These are phyloP conservation scores for Suillus variegatus DNA, from an alignment of 768 basidiomycete genomes.

Conservation along the genomic window DNA sequence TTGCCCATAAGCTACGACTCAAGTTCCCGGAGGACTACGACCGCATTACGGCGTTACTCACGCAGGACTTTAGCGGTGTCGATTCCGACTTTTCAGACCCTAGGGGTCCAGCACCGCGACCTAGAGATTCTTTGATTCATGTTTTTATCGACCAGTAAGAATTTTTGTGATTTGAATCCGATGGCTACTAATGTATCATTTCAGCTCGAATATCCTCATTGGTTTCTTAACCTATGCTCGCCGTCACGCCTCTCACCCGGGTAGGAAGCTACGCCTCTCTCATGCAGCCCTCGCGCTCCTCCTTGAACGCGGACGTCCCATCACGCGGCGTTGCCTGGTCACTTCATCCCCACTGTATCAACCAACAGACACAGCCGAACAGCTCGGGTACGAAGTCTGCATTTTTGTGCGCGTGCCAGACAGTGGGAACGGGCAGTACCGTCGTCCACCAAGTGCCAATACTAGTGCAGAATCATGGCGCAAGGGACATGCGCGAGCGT, in stretches of 20 bases:
- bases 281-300: constrained; percentile 78
- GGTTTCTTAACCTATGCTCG: constrained; percentile 75
- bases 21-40: constrained; percentile 55
- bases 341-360: constrained; percentile 86
- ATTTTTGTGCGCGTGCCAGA: constrained; percentile 74
- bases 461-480: constrained; percentile 19
- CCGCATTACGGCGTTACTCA: constrained; percentile 31
- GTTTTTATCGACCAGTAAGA: constrained; percentile 48
- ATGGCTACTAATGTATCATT: neutral
- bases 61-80: constrained; percentile 36
- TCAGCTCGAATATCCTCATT: constrained; percentile 85
- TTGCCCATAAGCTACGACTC: constrained; percentile 57
- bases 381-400: constrained; percentile 73
- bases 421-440: constrained; percentile 61
- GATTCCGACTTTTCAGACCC: constrained; percentile 38
- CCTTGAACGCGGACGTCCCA: constrained; percentile 77
- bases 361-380: constrained; percentile 69
- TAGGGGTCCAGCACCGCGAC: constrained; percentile 33
- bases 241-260: constrained; percentile 44
- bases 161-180: constrained; percentile 6
- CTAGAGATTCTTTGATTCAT: constrained; percentile 37
- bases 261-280: constrained; percentile 57
- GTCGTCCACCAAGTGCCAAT: constrained; percentile 24
- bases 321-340: constrained; percentile 74
- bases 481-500: constrained; percentile 18